phyloP scores from a whole-genome alignment of 2,329 filamentous ascomycete species.

The Raffaelea ambrosiae region DNA sequence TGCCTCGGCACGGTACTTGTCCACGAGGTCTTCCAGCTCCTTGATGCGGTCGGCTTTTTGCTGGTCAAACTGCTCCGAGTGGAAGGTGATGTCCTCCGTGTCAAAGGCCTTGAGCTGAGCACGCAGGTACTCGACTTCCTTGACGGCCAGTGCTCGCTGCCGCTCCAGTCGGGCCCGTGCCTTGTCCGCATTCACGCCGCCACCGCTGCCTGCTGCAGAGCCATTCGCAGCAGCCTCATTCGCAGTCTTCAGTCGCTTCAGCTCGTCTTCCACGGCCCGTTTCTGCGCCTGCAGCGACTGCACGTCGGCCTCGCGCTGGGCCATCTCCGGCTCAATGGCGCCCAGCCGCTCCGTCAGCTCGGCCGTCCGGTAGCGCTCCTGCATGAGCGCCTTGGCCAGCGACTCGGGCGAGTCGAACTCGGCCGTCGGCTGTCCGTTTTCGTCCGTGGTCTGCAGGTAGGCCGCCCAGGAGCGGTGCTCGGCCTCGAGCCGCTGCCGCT shows the following conservation, averaged over 20 bases:
- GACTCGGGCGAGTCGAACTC: conserved; percentile 85
- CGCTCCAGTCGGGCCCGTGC: conserved; percentile 69
- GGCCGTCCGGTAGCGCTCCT: conserved; percentile 72
- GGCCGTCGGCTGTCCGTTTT: conserved; percentile 46
- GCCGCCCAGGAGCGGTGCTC: conserved; percentile 81
- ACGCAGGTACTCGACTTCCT: conserved; percentile 89
- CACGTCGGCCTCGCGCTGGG: conserved; percentile 69
- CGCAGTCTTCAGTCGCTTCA: conserved; percentile 58
- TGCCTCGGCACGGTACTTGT: conserved; percentile 77
- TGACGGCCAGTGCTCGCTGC: conserved; percentile 75
- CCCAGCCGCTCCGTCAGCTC: conserved; percentile 76
- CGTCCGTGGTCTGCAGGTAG: conserved; percentile 65
- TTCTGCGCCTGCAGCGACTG: conserved; percentile 64
- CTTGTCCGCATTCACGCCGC: conserved; percentile 41
- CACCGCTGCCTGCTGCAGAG: conserved; percentile 16
- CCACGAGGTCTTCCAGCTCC: conserved; percentile 77
- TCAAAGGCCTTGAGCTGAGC: conserved; percentile 87
- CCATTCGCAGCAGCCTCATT: conserved; percentile 13
- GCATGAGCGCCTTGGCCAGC: conserved; percentile 73
- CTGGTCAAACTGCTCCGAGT: conserved; percentile 70
- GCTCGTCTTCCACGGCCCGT: conserved; percentile 51
- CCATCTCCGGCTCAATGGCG: conserved; percentile 65
- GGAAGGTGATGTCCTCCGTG: conserved; percentile 78
- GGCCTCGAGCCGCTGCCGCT: conserved; percentile 80
- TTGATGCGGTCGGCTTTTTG: conserved; percentile 65